Base-by-base conservation (phyloP, 2,329 filamentous ascomycete genomes). In the Ophiostoma novo-ulmi region DNA sequence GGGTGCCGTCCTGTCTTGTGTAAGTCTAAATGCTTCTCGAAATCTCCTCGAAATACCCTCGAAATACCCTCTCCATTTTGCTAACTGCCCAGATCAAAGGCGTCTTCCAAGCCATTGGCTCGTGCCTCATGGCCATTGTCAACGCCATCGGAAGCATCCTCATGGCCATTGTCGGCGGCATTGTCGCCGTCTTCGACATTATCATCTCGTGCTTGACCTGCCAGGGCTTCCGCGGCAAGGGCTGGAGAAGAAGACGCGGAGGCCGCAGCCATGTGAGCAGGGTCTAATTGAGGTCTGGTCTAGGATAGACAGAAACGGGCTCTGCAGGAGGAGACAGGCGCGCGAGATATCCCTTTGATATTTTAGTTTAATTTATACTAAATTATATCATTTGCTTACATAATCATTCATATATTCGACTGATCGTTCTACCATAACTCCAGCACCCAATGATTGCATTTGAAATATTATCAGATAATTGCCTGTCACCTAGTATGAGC, bases 1-100 rank as follows among this genome's bases (percentile, higher is more conserved):
- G 92, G 92, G 92, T 82, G 91, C 90, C 80, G 89, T 95, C 77
- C 84, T 93, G 75, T 94, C 91, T 79, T 94, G 91, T 79, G 91
- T 94, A 91, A 77, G 91, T 86, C 22, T 35, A 69, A 17, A 69
- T 14, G 7, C 35, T 5, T n/a, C 31, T 38, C 11, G 10, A 20
- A 5, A 48, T 20, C 44, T 31, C 20, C 20, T 3, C 52, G 5
- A 8, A 7, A 26, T 26, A 1, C 2, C 48, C 48, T 55, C 48
- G 26, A 26, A 26, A 26, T 20, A 2, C 31, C 4, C 6, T 41
- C 35, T 11, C 31, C 31, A 31, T 31, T 4, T 22, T 6, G 17
- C 70, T 71, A 39, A 70, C n/a, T 44, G 14, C 13, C 35, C 35
- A 72, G 67, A 83, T 91, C 78, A 75, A 83, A 77, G 82, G 82